Conservation (phyloP, 495 filamentous ascomycete species). For the Glarea lozoyensis region DNA sequence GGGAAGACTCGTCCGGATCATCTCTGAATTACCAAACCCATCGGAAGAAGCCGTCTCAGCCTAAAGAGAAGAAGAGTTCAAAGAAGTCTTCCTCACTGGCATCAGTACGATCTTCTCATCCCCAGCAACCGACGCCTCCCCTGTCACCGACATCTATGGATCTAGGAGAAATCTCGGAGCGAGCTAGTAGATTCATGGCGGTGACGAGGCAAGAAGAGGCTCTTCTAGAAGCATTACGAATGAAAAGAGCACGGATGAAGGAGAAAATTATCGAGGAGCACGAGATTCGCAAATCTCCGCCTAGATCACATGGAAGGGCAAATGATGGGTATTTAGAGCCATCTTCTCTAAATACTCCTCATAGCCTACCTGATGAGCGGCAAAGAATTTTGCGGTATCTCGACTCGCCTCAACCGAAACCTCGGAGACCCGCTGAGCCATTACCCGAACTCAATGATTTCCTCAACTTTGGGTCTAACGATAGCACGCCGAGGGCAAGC, state of each 20-base stretch:
- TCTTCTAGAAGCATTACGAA: slow-evolving; percentile 70
- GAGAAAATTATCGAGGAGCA: slow-evolving; percentile 59
- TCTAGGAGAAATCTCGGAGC: slow-evolving; percentile 17
- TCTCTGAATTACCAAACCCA: slow-evolving; percentile 2
- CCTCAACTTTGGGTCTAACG: slow-evolving; percentile 20
- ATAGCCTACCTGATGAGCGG: background rate
- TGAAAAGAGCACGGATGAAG: slow-evolving; percentile 68
- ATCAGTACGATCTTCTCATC: slow-evolving; percentile 7
- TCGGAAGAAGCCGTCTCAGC: background rate
- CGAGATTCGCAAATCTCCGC: slow-evolving; percentile 17
- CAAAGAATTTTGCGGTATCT: slow-evolving; percentile 16
- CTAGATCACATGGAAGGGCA: slow-evolving; percentile 4
- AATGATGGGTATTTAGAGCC: slow-evolving; percentile 7
- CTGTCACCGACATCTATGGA: slow-evolving; percentile 38
- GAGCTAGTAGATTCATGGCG: slow-evolving; percentile 63
- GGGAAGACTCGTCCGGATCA: background rate
- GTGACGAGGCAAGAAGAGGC: slow-evolving; percentile 81
- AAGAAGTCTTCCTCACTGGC: slow-evolving; percentile 3
- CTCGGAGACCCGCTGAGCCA: slow-evolving; percentile 15
- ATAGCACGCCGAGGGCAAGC: no score
- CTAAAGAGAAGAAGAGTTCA: slow-evolving; percentile 3
- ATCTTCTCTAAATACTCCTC: slow-evolving; percentile 7
- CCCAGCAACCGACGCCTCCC: slow-evolving; percentile 36
- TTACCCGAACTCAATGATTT: slow-evolving; percentile 23
- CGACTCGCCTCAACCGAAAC: slow-evolving; percentile 12